Evolutionary conservation across 2,329 filamentous ascomycete genomes (phyloP).

Genomic region (Xylariaceae sp.): DNA sequence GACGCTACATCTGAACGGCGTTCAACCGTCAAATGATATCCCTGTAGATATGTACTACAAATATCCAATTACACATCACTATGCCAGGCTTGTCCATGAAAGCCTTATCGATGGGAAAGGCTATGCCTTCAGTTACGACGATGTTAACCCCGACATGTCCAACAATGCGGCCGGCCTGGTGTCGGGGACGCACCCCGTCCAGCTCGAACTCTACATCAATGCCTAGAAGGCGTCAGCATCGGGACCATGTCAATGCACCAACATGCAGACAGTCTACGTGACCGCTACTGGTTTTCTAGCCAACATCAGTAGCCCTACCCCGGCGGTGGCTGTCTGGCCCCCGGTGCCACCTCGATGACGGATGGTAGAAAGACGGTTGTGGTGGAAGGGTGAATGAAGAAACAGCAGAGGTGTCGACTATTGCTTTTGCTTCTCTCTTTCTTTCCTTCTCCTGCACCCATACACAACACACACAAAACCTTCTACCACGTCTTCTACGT

Average conservation of each 20-base stretch:
- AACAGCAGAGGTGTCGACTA: too few relatives aligned
- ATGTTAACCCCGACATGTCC: conserved; percentile 59
- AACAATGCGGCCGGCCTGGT: conserved; percentile 58
- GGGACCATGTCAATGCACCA: neutral
- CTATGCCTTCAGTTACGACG: conserved; percentile 70
- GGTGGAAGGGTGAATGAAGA: too few relatives aligned
- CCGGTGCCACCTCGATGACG: too few relatives aligned
- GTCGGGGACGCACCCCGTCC: neutral
- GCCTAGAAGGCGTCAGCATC: neutral
- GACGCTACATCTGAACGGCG: conserved; percentile 50
- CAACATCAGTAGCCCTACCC: too few relatives aligned
- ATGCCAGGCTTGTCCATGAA: conserved; percentile 62
- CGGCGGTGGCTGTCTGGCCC: too few relatives aligned
- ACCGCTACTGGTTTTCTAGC: too few relatives aligned
- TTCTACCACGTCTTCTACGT: too few relatives aligned
- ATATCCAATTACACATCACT: conserved; percentile 54
- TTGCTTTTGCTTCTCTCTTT: too few relatives aligned
- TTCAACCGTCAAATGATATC: conserved; percentile 47
- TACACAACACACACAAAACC: too few relatives aligned
- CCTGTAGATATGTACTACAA: conserved; percentile 48
- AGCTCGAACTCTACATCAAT: conserved; percentile 22
- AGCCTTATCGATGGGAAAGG: conserved; percentile 62
- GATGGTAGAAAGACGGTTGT: too few relatives aligned
- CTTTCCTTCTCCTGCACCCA: too few relatives aligned
- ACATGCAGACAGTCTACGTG: neutral